Evolutionary conservation across 2,329 filamentous ascomycete species (phyloP).

Genomic region (Microascus cirrosus): DNA sequence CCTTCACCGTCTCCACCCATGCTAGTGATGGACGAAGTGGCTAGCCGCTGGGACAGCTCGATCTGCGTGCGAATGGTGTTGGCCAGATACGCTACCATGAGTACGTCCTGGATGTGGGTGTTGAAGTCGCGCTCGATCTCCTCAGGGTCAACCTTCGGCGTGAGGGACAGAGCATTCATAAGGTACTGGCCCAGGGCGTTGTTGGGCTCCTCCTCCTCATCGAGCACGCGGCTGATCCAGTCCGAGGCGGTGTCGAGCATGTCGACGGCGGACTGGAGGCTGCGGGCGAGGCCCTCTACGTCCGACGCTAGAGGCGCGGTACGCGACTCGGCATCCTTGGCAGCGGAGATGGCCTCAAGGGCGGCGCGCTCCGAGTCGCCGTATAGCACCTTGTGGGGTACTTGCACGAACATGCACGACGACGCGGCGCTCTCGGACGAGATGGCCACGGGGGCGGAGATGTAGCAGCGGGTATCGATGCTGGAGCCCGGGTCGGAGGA

Average conservation of each 20-base stretch:
- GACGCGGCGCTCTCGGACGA: conserved; percentile 91
- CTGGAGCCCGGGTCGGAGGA: conserved; percentile 80
- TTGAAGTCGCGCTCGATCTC: conserved; percentile 98
- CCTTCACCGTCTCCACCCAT: conserved; percentile 38
- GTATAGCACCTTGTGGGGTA: conserved; percentile 89
- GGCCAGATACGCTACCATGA: conserved; percentile 94
- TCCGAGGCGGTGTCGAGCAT: conserved; percentile 85
- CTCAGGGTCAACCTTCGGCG: conserved; percentile 83
- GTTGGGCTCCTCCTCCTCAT: conserved; percentile 83
- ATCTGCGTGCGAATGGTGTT: conserved; percentile 99
- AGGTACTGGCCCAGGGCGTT: conserved; percentile 90
- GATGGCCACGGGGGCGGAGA: conserved; percentile 88
- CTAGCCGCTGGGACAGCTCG: conserved; percentile 89
- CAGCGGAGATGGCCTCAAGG: conserved; percentile 73
- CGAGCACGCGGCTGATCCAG: conserved; percentile 87
- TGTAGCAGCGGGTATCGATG: conserved; percentile 87
- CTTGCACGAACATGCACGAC: conserved; percentile 93
- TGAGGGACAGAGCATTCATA: conserved; percentile 83
- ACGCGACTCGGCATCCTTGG: conserved; percentile 68
- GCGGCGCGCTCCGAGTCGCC: conserved; percentile 56
- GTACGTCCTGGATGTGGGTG: conserved; percentile 98
- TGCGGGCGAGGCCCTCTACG: conserved; percentile 77
- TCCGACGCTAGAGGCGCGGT: conserved; percentile 68
- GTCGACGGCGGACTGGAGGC: conserved; percentile 76
- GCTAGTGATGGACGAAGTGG: conserved; percentile 56